A percentile compares a stretch with the other conserved stretches of the same genome.
phyloP scores from a whole-genome alignment of 2,329 filamentous ascomycete genomes.

The Tolypocladium tropicale region DNA sequence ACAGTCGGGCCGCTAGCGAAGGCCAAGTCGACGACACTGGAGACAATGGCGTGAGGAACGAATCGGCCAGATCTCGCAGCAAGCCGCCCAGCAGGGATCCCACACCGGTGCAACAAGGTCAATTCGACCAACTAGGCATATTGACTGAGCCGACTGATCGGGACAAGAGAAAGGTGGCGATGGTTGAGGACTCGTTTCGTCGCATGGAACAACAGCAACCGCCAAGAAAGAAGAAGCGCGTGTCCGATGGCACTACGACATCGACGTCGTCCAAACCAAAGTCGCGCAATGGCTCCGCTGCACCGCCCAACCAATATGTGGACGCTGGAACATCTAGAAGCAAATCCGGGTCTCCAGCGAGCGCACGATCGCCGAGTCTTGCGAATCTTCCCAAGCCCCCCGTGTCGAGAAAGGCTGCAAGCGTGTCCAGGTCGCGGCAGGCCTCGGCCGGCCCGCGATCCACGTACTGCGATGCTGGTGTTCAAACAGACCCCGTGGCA shows the following conservation, averaged over 20 bases:
- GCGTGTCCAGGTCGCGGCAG: conserved; percentile 21
- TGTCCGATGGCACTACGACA: conserved; percentile 39
- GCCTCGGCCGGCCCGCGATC: conserved; percentile 26
- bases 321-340: conserved; percentile 44
- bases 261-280: conserved; percentile 28
- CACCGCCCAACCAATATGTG: conserved; percentile 31
- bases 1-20: conserved; percentile 55
- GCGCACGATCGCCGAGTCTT: conserved; percentile 27
- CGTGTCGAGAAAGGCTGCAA: conserved; percentile 17
- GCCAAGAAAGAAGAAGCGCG: conserved; percentile 52
- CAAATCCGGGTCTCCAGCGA: conserved; percentile 41
- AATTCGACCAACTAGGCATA: conserved; percentile 48
- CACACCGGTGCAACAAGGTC: conserved; percentile 50
- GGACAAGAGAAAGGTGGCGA: conserved; percentile 57
- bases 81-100: conserved; percentile 58
- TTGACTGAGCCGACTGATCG: conserved; percentile 55
- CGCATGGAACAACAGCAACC: conserved; percentile 50
- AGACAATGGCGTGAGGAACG: conserved; percentile 39
- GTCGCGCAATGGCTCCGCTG: conserved; percentile 24
- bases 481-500: conserved; percentile 45
- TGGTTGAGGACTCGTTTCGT: conserved; percentile 54
- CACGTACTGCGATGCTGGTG: conserved; percentile 38
- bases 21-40: conserved; percentile 43
- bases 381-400: conserved; percentile 15
- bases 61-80: conserved; percentile 43